Base-by-base conservation (phyloP, 257 asterid genomes). In the Solanum etuberosum region DNA sequence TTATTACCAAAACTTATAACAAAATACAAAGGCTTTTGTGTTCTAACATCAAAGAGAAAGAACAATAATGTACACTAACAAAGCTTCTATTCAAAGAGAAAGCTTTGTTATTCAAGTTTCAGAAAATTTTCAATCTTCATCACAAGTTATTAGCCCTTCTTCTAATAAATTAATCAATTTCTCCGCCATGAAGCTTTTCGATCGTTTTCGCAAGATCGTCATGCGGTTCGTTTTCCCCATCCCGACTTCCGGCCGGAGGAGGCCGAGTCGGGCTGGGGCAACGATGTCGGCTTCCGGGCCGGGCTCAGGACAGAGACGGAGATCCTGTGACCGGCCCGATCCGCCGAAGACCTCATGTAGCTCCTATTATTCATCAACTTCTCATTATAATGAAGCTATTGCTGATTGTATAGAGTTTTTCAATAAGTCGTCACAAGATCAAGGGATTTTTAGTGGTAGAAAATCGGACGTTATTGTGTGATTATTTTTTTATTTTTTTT, bases 361-460 rank as follows among this genome's bases (percentile, higher is more conserved):
- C 38, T 89, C 86, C 8, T 86, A 83, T n/a, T 77, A 86, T 68
- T 89, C 87, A 7, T 83, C 86, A 5, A 35, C 85, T n/a, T 83
- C 90, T 20, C 91, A 89, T 46, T 89, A 86, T 40, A 86, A 51
- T 25, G 91, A 86, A 84, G 91, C 91, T 48, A 87, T 89, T 61
- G 78, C 89, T 12, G 91, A 89, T 86, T 86, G 89, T 81, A 89
- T 89, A 43, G 89, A 86, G 83, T 89, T 89, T 32, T 84, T 89
- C 20, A 93, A 92, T 34, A 91, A 89, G 85, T 92, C 95, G 0
- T 90, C 93, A 11, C 89, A 92, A 14, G 91, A 92, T 59, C 29
- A 46, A 8, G 90, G 88, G 23, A 85, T 85, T 20, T 88, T 88
- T 59, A 82, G 86, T 85, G 91, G 63, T 40, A 83, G 89, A 71